These are phyloP conservation scores for Diaporthe amygdali DNA, from an alignment of 2,329 filamentous ascomycete genomes.

Conservation along the genomic window DNA sequence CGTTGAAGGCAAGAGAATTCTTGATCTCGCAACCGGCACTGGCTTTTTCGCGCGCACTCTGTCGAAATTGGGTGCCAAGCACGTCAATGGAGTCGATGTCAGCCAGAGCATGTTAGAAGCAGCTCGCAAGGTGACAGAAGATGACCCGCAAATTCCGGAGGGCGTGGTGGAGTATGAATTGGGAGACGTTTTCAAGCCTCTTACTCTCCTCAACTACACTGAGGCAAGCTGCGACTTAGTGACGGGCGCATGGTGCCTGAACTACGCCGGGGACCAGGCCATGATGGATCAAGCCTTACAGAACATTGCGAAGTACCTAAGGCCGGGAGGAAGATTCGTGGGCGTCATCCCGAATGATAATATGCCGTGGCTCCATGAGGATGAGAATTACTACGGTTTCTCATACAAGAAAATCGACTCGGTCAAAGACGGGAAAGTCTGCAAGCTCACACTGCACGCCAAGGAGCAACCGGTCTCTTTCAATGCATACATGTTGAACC, in stretches of 20 bases:
- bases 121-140: not conserved
- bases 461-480: not conserved
- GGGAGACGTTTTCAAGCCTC: not conserved
- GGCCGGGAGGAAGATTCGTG: not conserved
- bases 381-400: not conserved
- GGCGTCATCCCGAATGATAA: not conserved
- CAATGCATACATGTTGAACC: not conserved
- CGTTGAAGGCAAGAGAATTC: not conserved
- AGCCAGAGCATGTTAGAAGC: not conserved
- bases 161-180: not conserved
- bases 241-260: not conserved
- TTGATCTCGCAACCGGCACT: not conserved
- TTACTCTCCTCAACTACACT: not conserved
- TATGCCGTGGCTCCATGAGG: not conserved
- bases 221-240: not conserved
- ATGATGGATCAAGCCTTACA: not conserved
- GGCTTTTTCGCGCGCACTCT: not conserved
- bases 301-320: not conserved
- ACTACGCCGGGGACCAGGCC: not conserved
- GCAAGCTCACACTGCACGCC: not conserved
- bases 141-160: not conserved
- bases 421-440: not conserved
- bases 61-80: not conserved
- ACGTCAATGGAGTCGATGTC: not conserved
- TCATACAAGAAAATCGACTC: not conserved